Conservation (phyloP, 75 land plant genomes). For the Sequoia sempervirens region DNA sequence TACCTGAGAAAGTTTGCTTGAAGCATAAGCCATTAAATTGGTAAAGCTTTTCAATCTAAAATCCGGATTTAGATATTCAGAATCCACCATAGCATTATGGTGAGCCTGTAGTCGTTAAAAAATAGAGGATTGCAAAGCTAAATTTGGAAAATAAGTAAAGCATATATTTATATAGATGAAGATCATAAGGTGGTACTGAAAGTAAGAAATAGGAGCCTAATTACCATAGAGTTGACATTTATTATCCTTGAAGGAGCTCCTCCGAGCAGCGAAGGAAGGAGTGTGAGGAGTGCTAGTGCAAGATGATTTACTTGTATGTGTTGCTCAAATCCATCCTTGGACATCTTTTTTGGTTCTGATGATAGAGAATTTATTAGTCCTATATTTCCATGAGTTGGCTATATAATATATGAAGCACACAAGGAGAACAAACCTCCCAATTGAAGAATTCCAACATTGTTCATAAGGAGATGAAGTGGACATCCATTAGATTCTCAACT, state of each 20-base stretch:
- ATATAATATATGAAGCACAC: neutral
- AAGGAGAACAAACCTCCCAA: conserved; percentile 30
- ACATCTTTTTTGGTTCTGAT: conserved; percentile 39
- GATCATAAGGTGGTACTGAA: too few relatives aligned
- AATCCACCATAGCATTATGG: conserved; percentile 12
- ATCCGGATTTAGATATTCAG: too few relatives aligned
- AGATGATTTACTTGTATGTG: conserved; percentile 68
- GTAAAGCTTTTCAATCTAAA: conserved; percentile 5
- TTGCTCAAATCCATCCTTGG: conserved; percentile 43
- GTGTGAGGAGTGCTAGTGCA: conserved; percentile 47
- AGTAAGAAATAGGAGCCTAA: too few relatives aligned
- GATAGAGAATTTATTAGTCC: neutral
- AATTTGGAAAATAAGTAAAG: too few relatives aligned
- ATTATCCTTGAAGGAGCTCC: conserved; percentile 40
- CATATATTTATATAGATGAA: too few relatives aligned
- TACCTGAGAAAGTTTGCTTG: conserved; percentile 37
- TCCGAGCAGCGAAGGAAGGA: conserved; percentile 49
- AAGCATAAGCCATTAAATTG: conserved; percentile 13
- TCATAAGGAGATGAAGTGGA: conserved; percentile 55
- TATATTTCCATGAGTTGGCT: neutral
- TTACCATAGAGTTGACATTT: conserved; percentile 55
- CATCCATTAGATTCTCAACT: conserved; percentile 43
- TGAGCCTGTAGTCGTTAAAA: conserved; percentile 17
- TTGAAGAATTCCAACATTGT: conserved; percentile 54
- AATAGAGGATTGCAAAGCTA: neutral